These are phyloP conservation scores for Moringa oleifera DNA, from an alignment of 345 rosid species.

Conservation along the genomic window DNA sequence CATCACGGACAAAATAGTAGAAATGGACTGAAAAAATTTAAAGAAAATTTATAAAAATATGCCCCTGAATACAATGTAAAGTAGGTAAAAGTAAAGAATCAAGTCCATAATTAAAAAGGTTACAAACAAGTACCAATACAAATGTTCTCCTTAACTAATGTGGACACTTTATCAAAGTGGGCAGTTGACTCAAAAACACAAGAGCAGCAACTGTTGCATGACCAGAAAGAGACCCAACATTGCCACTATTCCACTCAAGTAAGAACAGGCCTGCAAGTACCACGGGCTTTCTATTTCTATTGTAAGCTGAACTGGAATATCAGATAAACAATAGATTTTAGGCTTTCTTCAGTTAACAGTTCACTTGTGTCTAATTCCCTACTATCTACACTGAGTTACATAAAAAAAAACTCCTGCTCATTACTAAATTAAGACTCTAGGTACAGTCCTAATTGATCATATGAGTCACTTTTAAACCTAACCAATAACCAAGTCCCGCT, in stretches of 20 bases:
- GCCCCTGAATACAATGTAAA: not conserved
- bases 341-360: not conserved
- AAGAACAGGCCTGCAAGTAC: not conserved
- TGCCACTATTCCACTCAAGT: not conserved
- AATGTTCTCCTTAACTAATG: not conserved
- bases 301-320: not conserved
- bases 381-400: not conserved
- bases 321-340: not conserved
- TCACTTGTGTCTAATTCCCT: too few species aligned
- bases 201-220: not conserved
- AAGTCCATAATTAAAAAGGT: not conserved
- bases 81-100: not conserved
- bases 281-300: not conserved
- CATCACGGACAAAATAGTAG: not conserved
- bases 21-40: not conserved
- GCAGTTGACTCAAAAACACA: not conserved
- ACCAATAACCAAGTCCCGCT: not conserved
- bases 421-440: not conserved
- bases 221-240: not conserved
- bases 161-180: not conserved
- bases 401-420: not conserved
- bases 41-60: not conserved
- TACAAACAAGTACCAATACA: not conserved
- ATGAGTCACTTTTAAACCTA: not conserved
- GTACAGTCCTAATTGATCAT: not conserved